Evolutionary conservation across 768 basidiomycete species (phyloP).

Genomic region (Pleurotus eryngii): DNA sequence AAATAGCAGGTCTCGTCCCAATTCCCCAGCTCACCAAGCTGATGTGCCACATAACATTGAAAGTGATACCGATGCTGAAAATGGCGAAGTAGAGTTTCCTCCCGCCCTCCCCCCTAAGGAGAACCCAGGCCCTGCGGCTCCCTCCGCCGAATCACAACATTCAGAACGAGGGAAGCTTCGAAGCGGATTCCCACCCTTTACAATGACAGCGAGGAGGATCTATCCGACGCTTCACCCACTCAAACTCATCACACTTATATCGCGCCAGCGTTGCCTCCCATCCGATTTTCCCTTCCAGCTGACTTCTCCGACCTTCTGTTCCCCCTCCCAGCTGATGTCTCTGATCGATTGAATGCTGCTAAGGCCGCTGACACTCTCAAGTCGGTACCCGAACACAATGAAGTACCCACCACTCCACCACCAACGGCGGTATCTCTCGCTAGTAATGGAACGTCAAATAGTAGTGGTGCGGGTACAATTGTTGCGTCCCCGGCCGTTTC

Average conservation of each 20-base stretch:
- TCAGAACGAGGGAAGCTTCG: not conserved
- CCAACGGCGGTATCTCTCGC: constrained; percentile 28
- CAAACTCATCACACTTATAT: constrained; percentile 77
- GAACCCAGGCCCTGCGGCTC: not conserved
- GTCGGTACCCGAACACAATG: constrained; percentile 34
- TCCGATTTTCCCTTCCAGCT: constrained; percentile 83
- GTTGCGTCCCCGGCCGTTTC: not conserved
- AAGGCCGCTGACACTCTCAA: constrained; percentile 46
- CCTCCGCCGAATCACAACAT: not conserved
- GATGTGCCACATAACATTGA: constrained; percentile 75
- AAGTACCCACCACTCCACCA: constrained; percentile 27
- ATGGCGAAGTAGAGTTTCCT: constrained; percentile 23
- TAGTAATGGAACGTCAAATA: constrained; percentile 22
- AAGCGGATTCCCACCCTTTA: constrained; percentile 24
- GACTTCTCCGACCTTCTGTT: constrained; percentile 79
- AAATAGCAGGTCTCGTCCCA: constrained; percentile 41
- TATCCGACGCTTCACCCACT: constrained; percentile 58
- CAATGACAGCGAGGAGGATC: constrained; percentile 38
- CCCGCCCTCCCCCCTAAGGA: constrained; percentile 18
- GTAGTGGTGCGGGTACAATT: constrained; percentile 19
- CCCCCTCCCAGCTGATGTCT: constrained; percentile 42
- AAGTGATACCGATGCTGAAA: constrained; percentile 69
- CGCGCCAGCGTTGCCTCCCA: constrained; percentile 84
- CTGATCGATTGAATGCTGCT: constrained; percentile 30
- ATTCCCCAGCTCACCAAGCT: constrained; percentile 58